phyloP scores from a whole-genome alignment of 2,329 filamentous ascomycete species.

The Nigrospora oryzae region DNA sequence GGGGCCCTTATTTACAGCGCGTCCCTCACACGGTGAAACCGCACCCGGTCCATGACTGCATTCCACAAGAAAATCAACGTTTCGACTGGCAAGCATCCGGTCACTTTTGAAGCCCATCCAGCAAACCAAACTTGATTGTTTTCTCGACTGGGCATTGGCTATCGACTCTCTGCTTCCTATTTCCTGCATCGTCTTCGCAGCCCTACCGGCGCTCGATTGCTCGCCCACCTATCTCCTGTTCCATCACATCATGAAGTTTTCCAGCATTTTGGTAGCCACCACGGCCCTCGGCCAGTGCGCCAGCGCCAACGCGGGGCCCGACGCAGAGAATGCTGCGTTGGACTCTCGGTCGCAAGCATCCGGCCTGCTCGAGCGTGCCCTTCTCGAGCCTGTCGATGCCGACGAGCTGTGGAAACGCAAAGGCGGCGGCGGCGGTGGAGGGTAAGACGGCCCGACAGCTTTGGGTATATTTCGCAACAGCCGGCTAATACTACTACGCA shows the following conservation, averaged over 20 bases:
- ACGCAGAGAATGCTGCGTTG: slow-evolving; percentile 9
- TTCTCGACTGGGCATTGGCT: neutral
- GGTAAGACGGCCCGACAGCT: slow-evolving; percentile 18
- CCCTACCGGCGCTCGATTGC: neutral
- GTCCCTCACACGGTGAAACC: neutral
- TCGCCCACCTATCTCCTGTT: no score
- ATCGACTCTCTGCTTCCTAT: neutral
- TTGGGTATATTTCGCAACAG: no score
- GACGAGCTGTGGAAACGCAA: slow-evolving; percentile 51
- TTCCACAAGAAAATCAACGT: neutral
- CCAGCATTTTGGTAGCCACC: slow-evolving; percentile 12
- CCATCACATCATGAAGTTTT: slow-evolving; percentile 14
- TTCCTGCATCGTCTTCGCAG: neutral
- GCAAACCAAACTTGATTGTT: no score
- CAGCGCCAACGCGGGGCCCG: slow-evolving; percentile 11
- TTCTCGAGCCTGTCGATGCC: slow-evolving; percentile 12
- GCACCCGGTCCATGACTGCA: neutral
- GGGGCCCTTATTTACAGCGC: neutral
- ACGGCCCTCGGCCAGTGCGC: slow-evolving; percentile 10
- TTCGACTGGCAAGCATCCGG: neutral
- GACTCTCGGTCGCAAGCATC: slow-evolving; percentile 7
- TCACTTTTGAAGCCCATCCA: no score
- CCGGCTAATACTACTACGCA: slow-evolving; percentile 2
- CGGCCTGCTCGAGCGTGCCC: slow-evolving; percentile 7
- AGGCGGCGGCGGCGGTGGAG: slow-evolving; percentile 48